Evolutionary conservation across 208 protist species (phyloP), one percentile per base, ranked within the genome.

Genomic region (Tetramitus jugosus): DNA sequence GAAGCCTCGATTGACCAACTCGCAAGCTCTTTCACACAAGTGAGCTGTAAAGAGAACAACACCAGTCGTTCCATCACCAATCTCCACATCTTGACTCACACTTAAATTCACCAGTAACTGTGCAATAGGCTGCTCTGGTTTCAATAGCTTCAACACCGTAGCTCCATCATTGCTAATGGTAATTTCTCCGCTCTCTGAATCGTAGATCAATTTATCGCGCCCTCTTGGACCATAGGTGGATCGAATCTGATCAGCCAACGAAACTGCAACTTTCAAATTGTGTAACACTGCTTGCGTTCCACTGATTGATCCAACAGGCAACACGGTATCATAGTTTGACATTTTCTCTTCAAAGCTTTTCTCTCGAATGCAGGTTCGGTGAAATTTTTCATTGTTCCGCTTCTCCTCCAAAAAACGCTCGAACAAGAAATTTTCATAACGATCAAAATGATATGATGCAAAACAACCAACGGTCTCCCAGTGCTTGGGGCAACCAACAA

Each of bases 131-230:
- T 74, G 14, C 29, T 74, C 53, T n/a, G 6, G 17, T 84, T 99
- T 97, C 20, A 99, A 91, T 45, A 98, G 84, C 81, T 96, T 96
- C 92, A 99, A 98, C 49, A 99, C 97, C 20, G 98, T 99, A 6
- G 99, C 98, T 45, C 99, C 99, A 87, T 99, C 98, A 88, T 99
- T 99, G 40, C 96, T 98, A 79, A 99, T 99, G 46, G 97, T 98
- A 29, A 91, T 85, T 67, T 79, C 37, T 52, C 93, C 89, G 67
- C 87, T 87, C 67, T 89, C 88, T 75, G 93, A 94, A 81, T 96
- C 62, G 20, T 26, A 90, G 79, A 99, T 98, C 42, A 99, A 90
- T 88, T 99, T 99, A 85, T 99, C 99, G 97, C 99, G 99, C 46
- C 99, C 99, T 75, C 98, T 93, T 40, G 98, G 98, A 49, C 96